Conservation (phyloP, 768 basidiomycete species). For the Lactifluus echinatus region DNA sequence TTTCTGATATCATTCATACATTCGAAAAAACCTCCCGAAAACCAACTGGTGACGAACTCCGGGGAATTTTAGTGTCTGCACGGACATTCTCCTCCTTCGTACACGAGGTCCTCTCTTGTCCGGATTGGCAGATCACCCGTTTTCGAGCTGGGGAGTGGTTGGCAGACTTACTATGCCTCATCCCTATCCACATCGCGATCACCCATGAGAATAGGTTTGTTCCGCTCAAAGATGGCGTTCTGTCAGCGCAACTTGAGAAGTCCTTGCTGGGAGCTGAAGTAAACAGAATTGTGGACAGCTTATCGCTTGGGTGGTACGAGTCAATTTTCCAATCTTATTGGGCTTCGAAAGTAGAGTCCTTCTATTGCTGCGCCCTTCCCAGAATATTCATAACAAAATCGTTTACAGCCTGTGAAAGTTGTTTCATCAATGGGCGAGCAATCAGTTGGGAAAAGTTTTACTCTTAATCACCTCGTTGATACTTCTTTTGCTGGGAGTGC, state of each 20-base stretch:
- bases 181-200: slow-evolving; percentile 56
- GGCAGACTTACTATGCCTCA: slow-evolving; percentile 50
- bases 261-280: slow-evolving; percentile 53
- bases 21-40: slow-evolving; percentile 47
- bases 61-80: slow-evolving; percentile 30
- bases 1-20: slow-evolving; percentile 33
- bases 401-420: slow-evolving; percentile 46
- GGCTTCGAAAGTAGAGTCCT: slow-evolving; percentile 39
- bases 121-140: slow-evolving; percentile 26
- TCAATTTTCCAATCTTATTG: slow-evolving; percentile 56
- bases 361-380: neutral
- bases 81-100: slow-evolving; percentile 26
- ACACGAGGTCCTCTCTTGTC: neutral
- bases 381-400: neutral
- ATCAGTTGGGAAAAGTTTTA: slow-evolving; percentile 54
- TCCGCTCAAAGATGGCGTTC: slow-evolving; percentile 51
- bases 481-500: slow-evolving; percentile 60
- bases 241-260: slow-evolving; percentile 42
- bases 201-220: slow-evolving; percentile 53
- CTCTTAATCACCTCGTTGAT: slow-evolving; percentile 52
- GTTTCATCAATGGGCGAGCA: slow-evolving; percentile 66
- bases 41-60: slow-evolving; percentile 40
- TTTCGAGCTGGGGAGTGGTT: slow-evolving; percentile 54
- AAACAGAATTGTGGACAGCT: slow-evolving; percentile 43
- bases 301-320: slow-evolving; percentile 60